Base-by-base conservation (phyloP, 495 filamentous ascomycete genomes). In the Ascodesmis nigricans region DNA sequence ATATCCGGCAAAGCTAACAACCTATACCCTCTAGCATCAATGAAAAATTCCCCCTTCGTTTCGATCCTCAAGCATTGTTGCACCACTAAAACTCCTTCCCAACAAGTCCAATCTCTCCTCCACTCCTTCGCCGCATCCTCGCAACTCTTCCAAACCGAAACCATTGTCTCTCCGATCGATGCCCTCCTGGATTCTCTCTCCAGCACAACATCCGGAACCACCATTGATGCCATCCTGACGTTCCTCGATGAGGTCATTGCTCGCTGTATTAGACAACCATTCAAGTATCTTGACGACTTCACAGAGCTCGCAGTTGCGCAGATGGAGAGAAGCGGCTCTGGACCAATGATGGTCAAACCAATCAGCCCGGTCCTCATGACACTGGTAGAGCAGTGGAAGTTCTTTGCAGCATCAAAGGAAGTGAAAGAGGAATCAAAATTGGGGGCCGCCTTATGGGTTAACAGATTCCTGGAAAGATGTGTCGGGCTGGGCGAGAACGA, bases 261-360 rank as follows among this genome's bases (percentile, higher is more conserved):
- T 27, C 40, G 44, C 4, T 48, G 40, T 22, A 46, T 52, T 23
- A 43, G 35, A 10, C 35, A 21, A 3, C 44, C 49, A 25, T 52
- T 52, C 38, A 52, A 52, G 32, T 52, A 52, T 32, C 35, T 44
- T 21, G 48, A 52, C 18, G 44, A 47, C 20, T 42, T 31, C 29
- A 33, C 44, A 3, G 49, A 45, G 29, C 35, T 52, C 29, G 34
- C 31, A 5, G 11, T 31, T 18, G 34, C 44, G 23, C n/a, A n/a
- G n/a, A n/a, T n/a, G n/a, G n/a, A n/a, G 10, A 9, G n/a, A 11
- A 2, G 11, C 29, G n/a, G n/a, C n/a, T n/a, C n/a, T n/a, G n/a
- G n/a, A n/a, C n/a, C n/a, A n/a, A n/a, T n/a, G n/a, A n/a, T n/a
- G n/a, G 23, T 39, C 11, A 33, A 14, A 24, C 37, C 49, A 13